Evolutionary conservation across 225 moss, liverwort and hornwort genomes (phyloP).

Genomic region (Pseudisothecium myosuroides): DNA sequence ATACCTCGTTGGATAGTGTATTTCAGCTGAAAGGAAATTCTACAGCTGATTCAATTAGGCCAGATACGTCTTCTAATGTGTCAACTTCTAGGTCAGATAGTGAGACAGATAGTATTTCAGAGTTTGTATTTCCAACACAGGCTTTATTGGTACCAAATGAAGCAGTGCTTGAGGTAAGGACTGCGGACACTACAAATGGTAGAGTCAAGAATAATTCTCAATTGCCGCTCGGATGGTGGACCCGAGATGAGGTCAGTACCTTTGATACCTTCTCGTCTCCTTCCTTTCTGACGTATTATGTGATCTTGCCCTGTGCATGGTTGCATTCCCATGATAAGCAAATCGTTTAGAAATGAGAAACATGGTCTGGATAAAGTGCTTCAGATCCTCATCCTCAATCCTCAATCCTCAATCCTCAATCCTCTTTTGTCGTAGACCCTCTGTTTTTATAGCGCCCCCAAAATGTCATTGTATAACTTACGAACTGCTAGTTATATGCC

Average conservation of each 20-base stretch:
- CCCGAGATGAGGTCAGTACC: conserved; percentile 52
- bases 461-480: not conserved
- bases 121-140: conserved; percentile 1
- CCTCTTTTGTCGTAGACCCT: not conserved
- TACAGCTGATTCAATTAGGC: not conserved
- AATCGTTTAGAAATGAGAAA: not conserved
- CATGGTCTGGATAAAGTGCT: not conserved
- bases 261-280: not conserved
- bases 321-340: not conserved
- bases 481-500: not conserved
- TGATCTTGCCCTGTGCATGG: not conserved
- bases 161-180: not conserved
- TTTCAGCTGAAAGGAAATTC: not conserved
- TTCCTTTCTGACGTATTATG: not conserved
- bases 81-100: conserved; percentile 3
- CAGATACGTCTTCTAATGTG: conserved; percentile 2
- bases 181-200: not conserved
- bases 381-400: not conserved
- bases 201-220: conserved; percentile 31
- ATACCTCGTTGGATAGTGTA: conserved; percentile 1
- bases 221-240: conserved; percentile 36
- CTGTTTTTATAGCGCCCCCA: not conserved
- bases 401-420: not conserved
- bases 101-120: not conserved
- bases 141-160: not conserved